Base-by-base conservation (phyloP, 208 protist genomes). In the Trypanosoma boissoni region DNA sequence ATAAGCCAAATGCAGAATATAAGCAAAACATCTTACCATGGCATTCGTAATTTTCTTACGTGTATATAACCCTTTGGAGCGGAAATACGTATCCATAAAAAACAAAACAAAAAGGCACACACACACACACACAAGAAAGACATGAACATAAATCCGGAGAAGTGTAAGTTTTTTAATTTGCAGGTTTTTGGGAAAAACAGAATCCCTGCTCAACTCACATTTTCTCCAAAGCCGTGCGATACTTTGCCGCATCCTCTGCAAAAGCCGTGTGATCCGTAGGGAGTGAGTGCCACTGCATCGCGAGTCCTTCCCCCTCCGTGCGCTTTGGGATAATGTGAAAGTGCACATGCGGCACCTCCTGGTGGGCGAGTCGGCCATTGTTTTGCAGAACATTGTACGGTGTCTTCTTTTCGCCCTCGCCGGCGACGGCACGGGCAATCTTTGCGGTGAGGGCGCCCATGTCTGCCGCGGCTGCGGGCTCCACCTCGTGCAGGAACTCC, bases 361-460 rank as follows among this genome's bases (percentile, higher is more conserved):
- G 94, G 52, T 96, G 85, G 8, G 94, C 94, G 9, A 95, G 45
- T 18, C 29, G 48, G 32, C 94, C 94, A 58, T 97, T 97, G 71
- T 97, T 97, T 72, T 97, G 91, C 28, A 97, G 80, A 5, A 97
- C 67, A 56, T 97, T 97, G 84, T 97, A 97, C 71, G 92, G 68
- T 46, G 68, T 87, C 18, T 39, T 52, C 5, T 68, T 72, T 12
- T 84, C 74, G 14, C 39, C 54, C 3, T 77, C 66, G 0, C 82
- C 83, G 10, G 86, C 83, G 8, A 92, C 80, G 7, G 75, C 78
- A 37, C 83, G 81, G 49, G 66, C 58, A 37, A 90, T 55, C 42
- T 83, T 74, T 20, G 76, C 76, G 10, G 86, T n/a, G 37, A 91
- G 49, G 16, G 58, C 42, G 7, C 83, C 80, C 0, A 88, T 70